Evolutionary conservation across 768 basidiomycete species (phyloP).

Genomic region (Boletus speciosus): DNA sequence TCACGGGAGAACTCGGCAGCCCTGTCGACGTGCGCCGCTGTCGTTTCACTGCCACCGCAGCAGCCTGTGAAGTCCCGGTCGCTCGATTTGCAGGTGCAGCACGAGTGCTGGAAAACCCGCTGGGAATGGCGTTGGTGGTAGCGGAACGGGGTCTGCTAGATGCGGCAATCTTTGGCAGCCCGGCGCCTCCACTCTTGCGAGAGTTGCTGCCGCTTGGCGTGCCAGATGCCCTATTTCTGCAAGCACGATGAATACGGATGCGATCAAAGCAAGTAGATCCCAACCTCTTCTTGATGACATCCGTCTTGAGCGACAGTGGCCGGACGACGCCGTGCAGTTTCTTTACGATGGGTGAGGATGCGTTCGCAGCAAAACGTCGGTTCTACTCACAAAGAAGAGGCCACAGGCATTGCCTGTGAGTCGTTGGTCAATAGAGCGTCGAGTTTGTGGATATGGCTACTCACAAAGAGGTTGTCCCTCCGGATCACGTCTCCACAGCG

Average conservation of each 20-base stretch:
- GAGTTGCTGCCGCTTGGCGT: slow-evolving; percentile 56
- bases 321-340: slow-evolving; percentile 96
- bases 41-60: slow-evolving; percentile 59
- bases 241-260: not conserved
- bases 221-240: slow-evolving; percentile 79
- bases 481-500: slow-evolving; percentile 88
- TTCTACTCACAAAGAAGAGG: slow-evolving; percentile 78
- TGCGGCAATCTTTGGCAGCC: slow-evolving; percentile 73
- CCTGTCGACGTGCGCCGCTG: slow-evolving; percentile 75
- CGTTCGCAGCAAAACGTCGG: not conserved
- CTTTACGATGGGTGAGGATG: slow-evolving; percentile 38
- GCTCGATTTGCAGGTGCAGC: slow-evolving; percentile 33
- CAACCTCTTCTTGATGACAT: slow-evolving; percentile 97
- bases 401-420: slow-evolving; percentile 82
- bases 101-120: slow-evolving; percentile 42
- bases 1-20: slow-evolving; percentile 38
- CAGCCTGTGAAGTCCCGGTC: slow-evolving; percentile 17
- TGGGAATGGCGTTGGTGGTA: slow-evolving; percentile 57
- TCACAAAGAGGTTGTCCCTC: slow-evolving; percentile 89
- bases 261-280: slow-evolving; percentile 7
- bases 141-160: slow-evolving; percentile 68
- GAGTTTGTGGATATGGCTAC: slow-evolving; percentile 26
- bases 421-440: slow-evolving; percentile 13
- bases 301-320: slow-evolving; percentile 92
- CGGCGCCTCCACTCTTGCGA: slow-evolving; percentile 53